Evolutionary conservation across 805 yeast genomes (phyloP).

Genomic region (Metschnikowia rubicola): DNA sequence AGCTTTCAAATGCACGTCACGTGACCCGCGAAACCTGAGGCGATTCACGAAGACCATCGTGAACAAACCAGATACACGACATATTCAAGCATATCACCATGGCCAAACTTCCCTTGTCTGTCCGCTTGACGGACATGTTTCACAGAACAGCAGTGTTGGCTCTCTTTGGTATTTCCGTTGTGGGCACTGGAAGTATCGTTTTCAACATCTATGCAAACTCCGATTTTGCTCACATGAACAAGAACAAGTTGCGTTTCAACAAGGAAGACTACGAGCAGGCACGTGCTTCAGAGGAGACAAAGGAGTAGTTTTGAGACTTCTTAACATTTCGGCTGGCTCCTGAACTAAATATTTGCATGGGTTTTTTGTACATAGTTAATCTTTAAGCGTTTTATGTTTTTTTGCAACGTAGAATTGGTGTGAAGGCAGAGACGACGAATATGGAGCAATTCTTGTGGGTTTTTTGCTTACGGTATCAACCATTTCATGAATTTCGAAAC

Average conservation of each 20-base stretch:
- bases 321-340: not conserved
- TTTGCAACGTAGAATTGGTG: too few species aligned
- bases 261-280: conserved; percentile 30
- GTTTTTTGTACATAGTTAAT: conserved; percentile 1
- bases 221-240: conserved; percentile 41
- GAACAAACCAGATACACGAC: too few species aligned
- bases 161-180: conserved; percentile 35
- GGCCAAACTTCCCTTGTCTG: conserved; percentile 38
- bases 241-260: conserved; percentile 37
- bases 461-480: too few species aligned
- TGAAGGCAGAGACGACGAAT: not conserved
- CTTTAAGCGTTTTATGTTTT: not conserved
- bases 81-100: not conserved
- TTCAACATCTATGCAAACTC: conserved; percentile 43
- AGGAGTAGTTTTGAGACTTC: not conserved
- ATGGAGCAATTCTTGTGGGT: too few species aligned
- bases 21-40: too few species aligned
- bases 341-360: not conserved
- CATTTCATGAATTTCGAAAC: too few species aligned
- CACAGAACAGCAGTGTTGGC: conserved; percentile 42
- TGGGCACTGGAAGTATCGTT: conserved; percentile 37
- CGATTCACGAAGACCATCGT: too few species aligned
- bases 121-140: conserved; percentile 42
- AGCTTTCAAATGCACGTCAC: too few species aligned
- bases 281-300: conserved; percentile 17